These are phyloP conservation scores for Fusarium pseudocircinatum DNA, from an alignment of 2,329 filamentous ascomycete species.

Conservation along the genomic window DNA sequence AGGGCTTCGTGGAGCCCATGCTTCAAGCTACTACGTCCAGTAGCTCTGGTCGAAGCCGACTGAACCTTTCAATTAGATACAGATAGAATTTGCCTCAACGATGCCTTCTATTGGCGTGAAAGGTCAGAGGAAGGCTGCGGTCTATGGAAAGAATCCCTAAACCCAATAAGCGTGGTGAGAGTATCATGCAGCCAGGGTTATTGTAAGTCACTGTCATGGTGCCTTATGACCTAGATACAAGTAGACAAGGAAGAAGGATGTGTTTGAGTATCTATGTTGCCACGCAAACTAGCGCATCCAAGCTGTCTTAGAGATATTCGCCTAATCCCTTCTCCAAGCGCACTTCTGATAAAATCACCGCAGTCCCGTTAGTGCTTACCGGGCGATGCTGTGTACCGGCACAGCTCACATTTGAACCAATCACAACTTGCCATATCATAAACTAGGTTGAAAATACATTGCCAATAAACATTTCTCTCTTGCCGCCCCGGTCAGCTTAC, in stretches of 20 bases:
- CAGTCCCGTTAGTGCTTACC: not conserved
- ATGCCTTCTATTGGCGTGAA: not conserved
- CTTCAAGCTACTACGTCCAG: not conserved
- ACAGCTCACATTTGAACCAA: rapidly evolving
- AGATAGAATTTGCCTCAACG: not conserved
- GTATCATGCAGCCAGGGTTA: too few relatives aligned
- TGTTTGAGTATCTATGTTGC: not conserved
- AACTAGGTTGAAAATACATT: not conserved
- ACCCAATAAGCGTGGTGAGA: not conserved
- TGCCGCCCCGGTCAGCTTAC: not conserved
- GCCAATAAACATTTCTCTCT: rapidly evolving
- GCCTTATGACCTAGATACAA: not conserved
- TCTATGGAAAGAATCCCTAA: not conserved
- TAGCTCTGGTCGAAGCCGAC: not conserved
- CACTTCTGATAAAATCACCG: not conserved
- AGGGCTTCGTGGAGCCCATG: not conserved
- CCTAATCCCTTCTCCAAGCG: not conserved
- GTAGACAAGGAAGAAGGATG: too few relatives aligned
- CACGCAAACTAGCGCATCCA: too few relatives aligned
- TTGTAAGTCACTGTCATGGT: too few relatives aligned
- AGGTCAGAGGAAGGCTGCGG: not conserved
- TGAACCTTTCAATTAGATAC: rapidly evolving
- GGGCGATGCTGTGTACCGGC: rapidly evolving
- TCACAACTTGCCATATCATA: not conserved
- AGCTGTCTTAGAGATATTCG: not conserved